Base-by-base conservation (phyloP, 179 eudicot genomes). In the Carnegiea gigantea region DNA sequence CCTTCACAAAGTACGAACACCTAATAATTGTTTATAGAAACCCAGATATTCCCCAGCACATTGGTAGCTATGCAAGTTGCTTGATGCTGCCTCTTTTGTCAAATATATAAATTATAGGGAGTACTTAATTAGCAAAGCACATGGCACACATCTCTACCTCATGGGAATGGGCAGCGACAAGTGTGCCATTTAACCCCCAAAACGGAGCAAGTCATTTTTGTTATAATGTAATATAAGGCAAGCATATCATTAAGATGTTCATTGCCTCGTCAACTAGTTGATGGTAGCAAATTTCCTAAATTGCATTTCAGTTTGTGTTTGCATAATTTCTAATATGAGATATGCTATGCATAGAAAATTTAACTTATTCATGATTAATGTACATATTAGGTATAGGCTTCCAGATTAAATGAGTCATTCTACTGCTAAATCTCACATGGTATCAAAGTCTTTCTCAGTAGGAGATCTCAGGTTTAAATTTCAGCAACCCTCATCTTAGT, bases 1-100 rank as follows among this genome's bases (percentile, higher is more conserved):
- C 33, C 33, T 33, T 33, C 36, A 33, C 9, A 26, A 26, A 20
- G 12, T 33, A 7, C 46, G 21, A n/a, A 72, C 4, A 11, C 51
- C 26, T 40, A 21, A 8, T 0, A 67, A 79, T 83, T 40, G 85
- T 83, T 83, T 83, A 54, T 76, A 30, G 73, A 83, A 83, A 70
- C 57, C 86, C 49, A 83, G 65, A 83, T 83, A 83, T 83, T 83
- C 86, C 86, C 86, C 86, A 83, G 80, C 86, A 83, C 80, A 83
- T 83, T 80, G 44, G 76, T 57, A 44, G 83, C 76, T 80, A 7
- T 17, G 83, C 85, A 83, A 83, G 76, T 79, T 18, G 81, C 75
- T 73, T 72, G 80, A 33, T 54, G 81, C 64, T 78, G 28, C 38
- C 84, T 77, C n/a, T 77, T 17, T n/a, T 81, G 74, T 76, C 67